phyloP scores from a whole-genome alignment of 768 basidiomycete species.

The Xanthoconium stramineum region DNA sequence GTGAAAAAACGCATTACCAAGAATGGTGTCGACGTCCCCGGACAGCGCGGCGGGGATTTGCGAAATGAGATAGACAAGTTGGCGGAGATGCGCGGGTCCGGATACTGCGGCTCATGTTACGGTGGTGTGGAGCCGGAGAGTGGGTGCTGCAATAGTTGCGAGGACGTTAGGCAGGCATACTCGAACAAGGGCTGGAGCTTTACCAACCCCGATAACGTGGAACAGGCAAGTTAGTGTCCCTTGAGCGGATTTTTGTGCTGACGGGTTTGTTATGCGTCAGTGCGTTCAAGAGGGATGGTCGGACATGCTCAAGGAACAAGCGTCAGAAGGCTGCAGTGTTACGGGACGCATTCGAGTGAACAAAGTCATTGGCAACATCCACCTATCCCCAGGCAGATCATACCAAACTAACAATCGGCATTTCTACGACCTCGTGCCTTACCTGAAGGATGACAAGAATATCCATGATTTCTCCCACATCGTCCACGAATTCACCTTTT shows the following conservation, averaged over 20 bases:
- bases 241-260: neutral
- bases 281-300: constrained; percentile 94
- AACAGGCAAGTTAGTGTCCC: constrained; percentile 63
- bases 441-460: constrained; percentile 82
- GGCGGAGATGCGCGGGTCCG: constrained; percentile 52
- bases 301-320: constrained; percentile 88
- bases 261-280: constrained; percentile 38
- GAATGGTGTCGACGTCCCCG: constrained; percentile 56
- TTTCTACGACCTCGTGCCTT: constrained; percentile 89
- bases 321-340: constrained; percentile 92
- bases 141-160: constrained; percentile 96
- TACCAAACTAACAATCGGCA: constrained; percentile 84
- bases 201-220: constrained; percentile 81
- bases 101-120: constrained; percentile 95
- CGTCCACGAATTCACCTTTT: constrained; percentile 77
- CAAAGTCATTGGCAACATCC: constrained; percentile 95
- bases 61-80: constrained; percentile 86
- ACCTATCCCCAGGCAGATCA: constrained; percentile 91
- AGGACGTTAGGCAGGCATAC: constrained; percentile 90
- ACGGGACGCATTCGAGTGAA: constrained; percentile 91
- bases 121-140: constrained; percentile 71
- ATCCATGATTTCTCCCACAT: constrained; percentile 92
- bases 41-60: constrained; percentile 57
- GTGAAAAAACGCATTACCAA: constrained; percentile 74
- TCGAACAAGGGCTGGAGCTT: constrained; percentile 95